A percentile compares a stretch with the other conserved stretches of the same genome.
Evolutionary conservation across 768 basidiomycete species (phyloP).

Genomic region (Pluteus cervinus): DNA sequence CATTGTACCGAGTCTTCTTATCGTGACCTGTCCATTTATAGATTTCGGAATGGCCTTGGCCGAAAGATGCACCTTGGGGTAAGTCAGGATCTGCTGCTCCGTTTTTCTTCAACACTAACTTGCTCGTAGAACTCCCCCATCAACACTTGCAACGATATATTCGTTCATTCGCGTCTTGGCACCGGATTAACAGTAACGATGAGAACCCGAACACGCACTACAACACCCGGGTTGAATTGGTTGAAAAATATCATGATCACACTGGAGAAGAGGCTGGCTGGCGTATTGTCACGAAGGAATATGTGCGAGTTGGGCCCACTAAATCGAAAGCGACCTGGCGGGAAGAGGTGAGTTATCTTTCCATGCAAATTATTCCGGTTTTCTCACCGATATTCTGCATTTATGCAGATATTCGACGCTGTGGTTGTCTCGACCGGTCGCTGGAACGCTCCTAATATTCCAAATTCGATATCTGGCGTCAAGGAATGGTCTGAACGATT

Average conservation of each 20-base stretch:
- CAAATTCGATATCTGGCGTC: slow-evolving; percentile 25
- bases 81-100: slow-evolving; percentile 4
- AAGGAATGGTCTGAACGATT: slow-evolving; percentile 27
- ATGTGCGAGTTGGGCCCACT: slow-evolving; percentile 12
- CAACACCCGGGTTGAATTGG: slow-evolving; percentile 42
- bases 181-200: slow-evolving; percentile 37
- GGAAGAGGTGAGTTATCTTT: slow-evolving; percentile 22
- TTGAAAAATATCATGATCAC: slow-evolving; percentile 30
- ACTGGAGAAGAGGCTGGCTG: slow-evolving; percentile 26
- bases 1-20: no score
- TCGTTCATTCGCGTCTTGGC: slow-evolving; percentile 34
- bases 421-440: slow-evolving; percentile 27
- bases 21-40: no score
- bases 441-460: slow-evolving; percentile 28
- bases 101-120: background rate
- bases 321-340: slow-evolving; percentile 28
- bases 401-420: slow-evolving; percentile 26
- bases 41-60: slow-evolving; percentile 26
- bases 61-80: slow-evolving; percentile 28
- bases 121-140: slow-evolving; percentile 24
- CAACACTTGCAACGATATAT: slow-evolving; percentile 29
- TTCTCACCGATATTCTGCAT: slow-evolving; percentile 7
- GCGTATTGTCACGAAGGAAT: slow-evolving; percentile 26
- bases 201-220: slow-evolving; percentile 30
- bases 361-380: background rate